Conservation (phyloP, 495 filamentous ascomycete species). For the Antarctomyces pellizariae region DNA sequence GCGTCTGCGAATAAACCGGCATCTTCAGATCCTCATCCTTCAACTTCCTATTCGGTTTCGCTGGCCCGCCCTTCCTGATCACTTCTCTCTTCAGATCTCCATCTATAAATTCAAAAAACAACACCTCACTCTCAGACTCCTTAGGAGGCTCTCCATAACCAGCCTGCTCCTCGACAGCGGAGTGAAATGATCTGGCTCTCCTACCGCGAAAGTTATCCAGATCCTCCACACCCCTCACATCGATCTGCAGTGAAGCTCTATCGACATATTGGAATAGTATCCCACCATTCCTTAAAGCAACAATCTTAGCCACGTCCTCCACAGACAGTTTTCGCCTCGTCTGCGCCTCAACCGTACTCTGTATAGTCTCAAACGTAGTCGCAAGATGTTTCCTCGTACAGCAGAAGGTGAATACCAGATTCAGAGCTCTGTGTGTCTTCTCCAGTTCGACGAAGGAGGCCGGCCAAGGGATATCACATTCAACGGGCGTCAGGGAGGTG, state of each 20-base stretch:
- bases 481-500: constrained; percentile 16
- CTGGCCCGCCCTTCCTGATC: constrained; percentile 37
- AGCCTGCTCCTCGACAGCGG: too few relatives aligned
- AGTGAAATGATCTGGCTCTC: constrained; percentile 17
- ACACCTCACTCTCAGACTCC: constrained; percentile 34
- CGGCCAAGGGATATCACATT: constrained; percentile 34
- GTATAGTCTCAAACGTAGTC: constrained; percentile 78
- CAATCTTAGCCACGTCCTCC: constrained; percentile 65
- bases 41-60: constrained; percentile 35
- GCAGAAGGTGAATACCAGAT: constrained; percentile 84
- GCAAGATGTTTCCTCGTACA: constrained; percentile 76
- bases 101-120: constrained; percentile 84
- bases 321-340: constrained; percentile 43
- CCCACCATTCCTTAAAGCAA: constrained; percentile 46
- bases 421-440: constrained; percentile 63
- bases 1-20: constrained; percentile 81
- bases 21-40: constrained; percentile 69
- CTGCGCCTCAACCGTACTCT: constrained; percentile 62
- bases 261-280: constrained; percentile 76
- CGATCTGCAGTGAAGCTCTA: constrained; percentile 53
- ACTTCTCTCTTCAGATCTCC: constrained; percentile 73
- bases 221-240: constrained; percentile 39
- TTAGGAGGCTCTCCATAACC: constrained; percentile 22
- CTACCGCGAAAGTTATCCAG: constrained; percentile 26
- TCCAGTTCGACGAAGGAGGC: constrained; percentile 44